Base-by-base conservation (phyloP, 2,329 filamentous ascomycete genomes). In the Gnomoniopsis smithogilvyi region DNA sequence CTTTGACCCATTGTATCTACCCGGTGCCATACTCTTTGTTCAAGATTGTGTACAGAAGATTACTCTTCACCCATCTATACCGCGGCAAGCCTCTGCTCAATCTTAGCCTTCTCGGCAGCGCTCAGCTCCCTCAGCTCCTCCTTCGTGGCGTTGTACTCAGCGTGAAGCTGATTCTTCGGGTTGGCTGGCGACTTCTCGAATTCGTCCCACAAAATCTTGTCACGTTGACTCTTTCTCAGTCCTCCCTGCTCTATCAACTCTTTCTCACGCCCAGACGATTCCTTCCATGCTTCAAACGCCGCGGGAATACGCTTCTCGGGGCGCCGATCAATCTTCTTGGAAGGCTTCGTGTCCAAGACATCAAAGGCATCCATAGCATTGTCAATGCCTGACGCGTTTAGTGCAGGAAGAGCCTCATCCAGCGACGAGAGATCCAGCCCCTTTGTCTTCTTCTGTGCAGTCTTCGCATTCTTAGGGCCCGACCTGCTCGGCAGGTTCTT, bases 301-400 rank as follows among this genome's bases (percentile, higher is more conserved):
- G 93, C 92, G 73, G 92, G 91, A 78, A 88, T 95, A 54, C 95
- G 81, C 61, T 91, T 81, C 79, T 97, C 92, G 0, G 95, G 93
- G 71, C 98, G 93, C 55, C 87, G 83, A 71, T 99, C 95, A 60
- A 99, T 74, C 78, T 95, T 92, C 60, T 83, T 76, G 21, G 80
- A 76, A 53, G 58, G 45, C n/a, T 78, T 72, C 45, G 78, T 74
- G 26, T 74, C 75, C 17, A 82, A 80, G 54, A 97, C 74, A 2
- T 85, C 86, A 30, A 98, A 83, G 3, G 92, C 92, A 68, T 97
- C 93, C 52, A 98, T 84, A 0, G 92, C 92, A 68, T 97, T 94
- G 73, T 98, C 93, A 73, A 99, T 96, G 68, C 92, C 92, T 0
- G 89, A 83, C 3, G 92, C 93, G 72, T 89, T 93, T 67, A 97